phyloP scores from a whole-genome alignment of 2,329 filamentous ascomycete genomes.

The Claviceps africana region DNA sequence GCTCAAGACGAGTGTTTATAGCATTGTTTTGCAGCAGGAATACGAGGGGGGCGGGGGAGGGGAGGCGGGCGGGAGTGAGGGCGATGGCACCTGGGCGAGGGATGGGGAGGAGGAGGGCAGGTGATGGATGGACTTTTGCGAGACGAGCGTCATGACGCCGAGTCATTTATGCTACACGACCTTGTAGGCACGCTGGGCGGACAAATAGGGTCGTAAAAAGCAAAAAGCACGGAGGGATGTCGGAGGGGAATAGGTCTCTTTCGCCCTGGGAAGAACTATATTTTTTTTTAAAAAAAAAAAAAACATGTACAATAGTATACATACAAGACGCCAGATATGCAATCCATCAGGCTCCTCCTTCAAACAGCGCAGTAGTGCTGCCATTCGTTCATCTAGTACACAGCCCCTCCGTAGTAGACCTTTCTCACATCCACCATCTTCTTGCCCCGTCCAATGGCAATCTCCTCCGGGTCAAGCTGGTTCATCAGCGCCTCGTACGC shows the following conservation, averaged over 20 bases:
- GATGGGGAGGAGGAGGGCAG: neutral
- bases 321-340: neutral
- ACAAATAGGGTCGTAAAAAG: no score
- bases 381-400: constrained; percentile 31
- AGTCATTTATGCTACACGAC: no score
- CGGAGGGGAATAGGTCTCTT: no score
- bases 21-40: constrained; percentile 96
- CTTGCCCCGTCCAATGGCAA: constrained; percentile 78
- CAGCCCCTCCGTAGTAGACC: constrained; percentile 83
- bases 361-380: no score
- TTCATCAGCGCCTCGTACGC: constrained; percentile 67
- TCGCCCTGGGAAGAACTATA: no score
- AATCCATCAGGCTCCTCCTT: neutral
- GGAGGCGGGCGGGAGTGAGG: neutral
- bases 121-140: no score
- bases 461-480: constrained; percentile 78
- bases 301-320: neutral
- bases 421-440: constrained; percentile 94
- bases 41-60: constrained; percentile 54
- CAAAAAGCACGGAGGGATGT: no score
- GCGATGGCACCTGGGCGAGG: neutral
- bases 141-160: no score
- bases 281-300: no score
- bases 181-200: no score
- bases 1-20: constrained; percentile 96